phyloP scores from a whole-genome alignment of 2,329 filamentous ascomycete genomes.

The Diaporthe humulicola region DNA sequence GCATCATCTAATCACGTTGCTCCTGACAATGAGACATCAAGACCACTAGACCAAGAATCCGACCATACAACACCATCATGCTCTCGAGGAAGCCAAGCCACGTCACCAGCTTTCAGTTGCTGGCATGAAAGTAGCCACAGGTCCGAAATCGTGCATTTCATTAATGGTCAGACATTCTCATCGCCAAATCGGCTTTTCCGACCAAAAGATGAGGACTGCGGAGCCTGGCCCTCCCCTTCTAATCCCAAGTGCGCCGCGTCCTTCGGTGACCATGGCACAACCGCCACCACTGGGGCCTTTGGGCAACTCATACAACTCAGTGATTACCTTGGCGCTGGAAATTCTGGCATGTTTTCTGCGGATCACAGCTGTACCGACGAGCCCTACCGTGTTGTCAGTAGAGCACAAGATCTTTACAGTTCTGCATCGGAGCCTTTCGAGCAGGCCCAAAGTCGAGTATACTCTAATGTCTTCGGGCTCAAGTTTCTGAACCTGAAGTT shows the following conservation, averaged over 20 bases:
- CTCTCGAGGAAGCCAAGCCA: no score
- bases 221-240: background rate
- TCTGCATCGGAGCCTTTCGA: background rate
- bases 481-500: background rate
- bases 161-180: no score
- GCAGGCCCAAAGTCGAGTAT: background rate
- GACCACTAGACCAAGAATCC: no score
- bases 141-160: no score
- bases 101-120: no score
- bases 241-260: conserved; percentile 5
- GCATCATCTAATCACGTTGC: no score
- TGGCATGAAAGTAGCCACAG: no score
- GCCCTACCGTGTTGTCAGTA: background rate
- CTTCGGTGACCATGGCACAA: conserved; percentile 20
- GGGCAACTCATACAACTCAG: conserved; percentile 24
- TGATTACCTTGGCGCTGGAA: conserved; percentile 1
- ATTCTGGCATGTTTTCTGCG: conserved; percentile 14
- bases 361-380: background rate
- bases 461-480: background rate
- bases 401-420: rapidly evolving
- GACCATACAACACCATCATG: no score
- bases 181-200: background rate
- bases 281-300: background rate
- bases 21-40: no score
- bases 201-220: background rate